Evolutionary conservation across 1,284 basidiomycete species (phyloP), one percentile per base, ranked within the genome.

Genomic region (Sporisorium iseilematis-ciliati): DNA sequence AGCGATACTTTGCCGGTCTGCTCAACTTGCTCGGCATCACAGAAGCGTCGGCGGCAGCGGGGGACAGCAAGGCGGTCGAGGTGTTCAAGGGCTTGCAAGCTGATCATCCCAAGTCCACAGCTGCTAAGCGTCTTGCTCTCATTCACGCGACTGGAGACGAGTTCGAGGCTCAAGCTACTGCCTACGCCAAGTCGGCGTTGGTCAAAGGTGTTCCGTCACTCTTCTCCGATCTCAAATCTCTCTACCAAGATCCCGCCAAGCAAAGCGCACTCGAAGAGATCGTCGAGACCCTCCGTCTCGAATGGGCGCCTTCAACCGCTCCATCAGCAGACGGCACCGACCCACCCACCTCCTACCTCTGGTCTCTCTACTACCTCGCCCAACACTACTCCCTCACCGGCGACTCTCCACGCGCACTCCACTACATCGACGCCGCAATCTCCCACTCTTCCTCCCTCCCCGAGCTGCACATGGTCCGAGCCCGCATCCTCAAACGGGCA

Each of bases 361-460:
- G 97, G 96, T 91, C 92, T 5, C 90, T 98, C 58, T 98, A 97
- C 87, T 97, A 92, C 88, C 91, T 97, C 50, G 92, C 94, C 0
- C 93, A 97, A 75, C 95, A 97, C 85, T 89, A 96, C 81, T 92
- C 94, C 0, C 73, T 78, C 89, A 81, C 78, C 26, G 86, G 86
- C 8, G 78, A 86, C 26, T 82, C 86, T 52, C 29, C 26, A 4
- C 88, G 88, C 51, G 91, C 96, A 0, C 87, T 98, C 14, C 86
- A 88, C 20, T 87, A 92, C 20, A 88, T 98, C 29, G 88, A 91
- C 31, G 77, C 86, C 1, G 89, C 94, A 2, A 87, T 95, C 18
- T 82, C 87, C 20, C 96, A 99, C 84, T 97, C 97, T 0, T 95
- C 97, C 0, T 96, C 95, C 0, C 87, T 99, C 1, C 96, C 97